A percentile compares a stretch with the other conserved stretches of the same genome.
Evolutionary conservation across 306 rosid species (phyloP).

Genomic region (Castanospermum australe): DNA sequence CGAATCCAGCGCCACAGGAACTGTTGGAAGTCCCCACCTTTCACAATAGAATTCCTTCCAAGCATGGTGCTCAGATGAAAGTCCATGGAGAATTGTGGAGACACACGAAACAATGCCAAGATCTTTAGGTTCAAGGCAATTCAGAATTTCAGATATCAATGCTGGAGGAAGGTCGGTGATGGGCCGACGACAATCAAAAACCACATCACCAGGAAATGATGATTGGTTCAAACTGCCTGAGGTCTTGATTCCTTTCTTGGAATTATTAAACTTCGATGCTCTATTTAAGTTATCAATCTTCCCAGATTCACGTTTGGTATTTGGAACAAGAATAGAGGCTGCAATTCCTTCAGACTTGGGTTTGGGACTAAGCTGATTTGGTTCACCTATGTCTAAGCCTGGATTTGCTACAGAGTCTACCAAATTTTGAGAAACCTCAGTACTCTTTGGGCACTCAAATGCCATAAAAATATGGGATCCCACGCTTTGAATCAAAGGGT

Average conservation of each 20-base stretch:
- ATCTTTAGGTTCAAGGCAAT: conserved; percentile 88
- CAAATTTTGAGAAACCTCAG: conserved; percentile 53
- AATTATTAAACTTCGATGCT: conserved; percentile 17
- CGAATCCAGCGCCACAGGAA: conserved; percentile 33
- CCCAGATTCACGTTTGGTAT: conserved; percentile 28
- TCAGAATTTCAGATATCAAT: conserved; percentile 74
- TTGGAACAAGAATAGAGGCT: conserved; percentile 13
- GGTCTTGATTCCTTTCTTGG: conserved; percentile 46
- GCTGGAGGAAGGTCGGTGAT: conserved; percentile 81
- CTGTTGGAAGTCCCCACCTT: conserved; percentile 87
- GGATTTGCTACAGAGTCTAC: conserved; percentile 34
- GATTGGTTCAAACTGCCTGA: conserved; percentile 32
- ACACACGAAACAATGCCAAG: conserved; percentile 87
- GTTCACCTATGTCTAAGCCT: conserved; percentile 35
- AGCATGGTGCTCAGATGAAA: conserved; percentile 86
- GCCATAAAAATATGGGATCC: conserved; percentile 70
- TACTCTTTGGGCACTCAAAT: conserved; percentile 73
- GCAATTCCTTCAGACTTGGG: conserved; percentile 19
- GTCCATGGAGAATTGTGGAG: conserved; percentile 52
- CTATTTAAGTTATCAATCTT: conserved; percentile 35
- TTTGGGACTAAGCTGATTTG: conserved; percentile 31
- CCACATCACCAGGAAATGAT: conserved; percentile 36
- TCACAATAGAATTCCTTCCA: conserved; percentile 94
- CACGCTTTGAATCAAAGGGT: conserved; percentile 31
- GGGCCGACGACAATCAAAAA: conserved; percentile 38